Conservation (phyloP, 768 basidiomycete species). For the Termitomyces sp. region DNA sequence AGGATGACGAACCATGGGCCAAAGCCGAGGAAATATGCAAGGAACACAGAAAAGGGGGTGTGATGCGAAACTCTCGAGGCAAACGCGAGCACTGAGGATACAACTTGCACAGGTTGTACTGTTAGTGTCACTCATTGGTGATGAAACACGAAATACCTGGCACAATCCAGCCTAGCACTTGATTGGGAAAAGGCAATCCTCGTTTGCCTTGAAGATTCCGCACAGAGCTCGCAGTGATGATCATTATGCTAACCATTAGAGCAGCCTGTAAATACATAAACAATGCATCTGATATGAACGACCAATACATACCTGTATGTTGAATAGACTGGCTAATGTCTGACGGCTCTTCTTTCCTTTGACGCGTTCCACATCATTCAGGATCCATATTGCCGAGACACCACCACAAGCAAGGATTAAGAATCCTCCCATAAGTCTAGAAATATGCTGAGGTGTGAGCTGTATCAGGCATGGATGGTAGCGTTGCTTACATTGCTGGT, state of each 20-base stretch:
- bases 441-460: background rate
- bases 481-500: slow-evolving; percentile 48
- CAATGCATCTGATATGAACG: too few species aligned
- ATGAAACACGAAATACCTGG: slow-evolving; percentile 39
- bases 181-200: slow-evolving; percentile 62
- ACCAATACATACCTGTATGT: slow-evolving; percentile 20
- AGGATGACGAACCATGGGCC: slow-evolving; percentile 75
- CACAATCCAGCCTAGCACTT: slow-evolving; percentile 60
- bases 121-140: background rate
- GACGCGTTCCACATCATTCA: slow-evolving; percentile 8
- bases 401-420: slow-evolving; percentile 39
- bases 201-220: slow-evolving; percentile 57
- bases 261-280: slow-evolving; percentile 29
- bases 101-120: slow-evolving; percentile 30
- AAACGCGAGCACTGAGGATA: slow-evolving; percentile 53
- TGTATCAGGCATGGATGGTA: background rate
- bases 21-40: slow-evolving; percentile 68
- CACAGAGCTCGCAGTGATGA: slow-evolving; percentile 57
- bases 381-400: slow-evolving; percentile 11
- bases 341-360: slow-evolving; percentile 9
- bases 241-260: slow-evolving; percentile 45
- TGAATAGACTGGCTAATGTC: slow-evolving; percentile 6
- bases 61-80: slow-evolving; percentile 29
- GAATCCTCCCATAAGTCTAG: slow-evolving; percentile 46
- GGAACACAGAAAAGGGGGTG: slow-evolving; percentile 46